These are phyloP conservation scores for Aspergillus indologenus DNA, from an alignment of 495 filamentous ascomycete genomes.

Conservation along the genomic window DNA sequence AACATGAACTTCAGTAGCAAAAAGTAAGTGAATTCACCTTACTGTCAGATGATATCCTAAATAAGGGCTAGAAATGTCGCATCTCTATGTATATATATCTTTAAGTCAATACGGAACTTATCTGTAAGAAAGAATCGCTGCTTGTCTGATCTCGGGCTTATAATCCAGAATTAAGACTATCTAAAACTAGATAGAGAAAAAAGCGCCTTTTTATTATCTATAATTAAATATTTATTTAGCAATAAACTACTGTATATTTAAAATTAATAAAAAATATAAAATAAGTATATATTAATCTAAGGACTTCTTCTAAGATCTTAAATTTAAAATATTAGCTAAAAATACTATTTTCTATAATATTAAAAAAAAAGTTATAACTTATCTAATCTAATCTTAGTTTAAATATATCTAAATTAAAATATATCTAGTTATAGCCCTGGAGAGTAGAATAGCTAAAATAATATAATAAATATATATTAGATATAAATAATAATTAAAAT, in stretches of 20 bases:
- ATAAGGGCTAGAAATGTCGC: too few relatives aligned
- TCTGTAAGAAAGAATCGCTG: background rate
- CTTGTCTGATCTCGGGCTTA: background rate
- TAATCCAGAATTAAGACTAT: background rate
- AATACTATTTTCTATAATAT: background rate
- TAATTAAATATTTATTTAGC: background rate
- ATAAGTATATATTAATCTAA: background rate
- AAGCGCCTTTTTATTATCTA: background rate
- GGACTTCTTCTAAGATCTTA: background rate
- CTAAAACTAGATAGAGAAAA: background rate
- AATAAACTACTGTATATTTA: background rate
- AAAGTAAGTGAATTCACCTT: too few relatives aligned
- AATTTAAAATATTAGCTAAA: background rate
- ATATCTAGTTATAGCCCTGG: background rate
- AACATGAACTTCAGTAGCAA: too few relatives aligned
- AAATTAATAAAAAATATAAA: background rate
- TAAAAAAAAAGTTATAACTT: background rate
- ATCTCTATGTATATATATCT: too few relatives aligned
- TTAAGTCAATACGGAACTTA: too few relatives aligned
- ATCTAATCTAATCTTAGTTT: background rate
- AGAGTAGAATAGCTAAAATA: too few relatives aligned
- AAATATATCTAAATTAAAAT: background rate
- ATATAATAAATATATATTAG: too few relatives aligned
- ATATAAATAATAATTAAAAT: too few relatives aligned
- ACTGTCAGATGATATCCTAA: too few relatives aligned